Evolutionary conservation across 768 basidiomycete species (phyloP).

Genomic region (Termitomyces heimii): DNA sequence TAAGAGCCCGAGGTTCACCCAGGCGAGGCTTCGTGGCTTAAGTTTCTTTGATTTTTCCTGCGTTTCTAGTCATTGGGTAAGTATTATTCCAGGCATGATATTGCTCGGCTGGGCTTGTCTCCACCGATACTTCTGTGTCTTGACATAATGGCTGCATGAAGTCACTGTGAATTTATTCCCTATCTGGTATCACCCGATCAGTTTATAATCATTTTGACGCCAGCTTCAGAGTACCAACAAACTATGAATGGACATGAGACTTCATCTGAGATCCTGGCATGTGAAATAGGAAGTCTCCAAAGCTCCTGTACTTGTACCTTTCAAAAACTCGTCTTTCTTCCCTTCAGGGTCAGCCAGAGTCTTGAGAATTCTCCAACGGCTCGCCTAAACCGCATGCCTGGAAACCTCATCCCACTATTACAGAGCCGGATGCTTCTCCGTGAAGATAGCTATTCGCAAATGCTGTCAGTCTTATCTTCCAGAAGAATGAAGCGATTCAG

Average conservation of each 20-base stretch:
- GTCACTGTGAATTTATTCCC: neutral
- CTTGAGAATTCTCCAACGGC: neutral
- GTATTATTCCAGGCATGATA: neutral
- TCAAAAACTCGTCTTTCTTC: neutral
- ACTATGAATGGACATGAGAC: constrained; percentile 2
- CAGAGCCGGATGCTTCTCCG: neutral
- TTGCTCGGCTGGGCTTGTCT: neutral
- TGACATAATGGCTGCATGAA: neutral
- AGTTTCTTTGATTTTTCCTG: neutral
- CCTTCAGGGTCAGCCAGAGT: neutral
- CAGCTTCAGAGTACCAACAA: constrained; percentile 4
- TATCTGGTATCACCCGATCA: neutral
- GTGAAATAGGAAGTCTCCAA: neutral
- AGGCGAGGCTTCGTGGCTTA: neutral
- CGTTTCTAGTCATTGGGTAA: neutral
- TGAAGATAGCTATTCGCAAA: neutral
- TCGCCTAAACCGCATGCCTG: neutral
- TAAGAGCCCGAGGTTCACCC: neutral
- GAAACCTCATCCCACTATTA: neutral
- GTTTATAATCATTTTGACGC: neutral
- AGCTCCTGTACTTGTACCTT: neutral
- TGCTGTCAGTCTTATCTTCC: neutral
- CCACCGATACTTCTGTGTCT: neutral
- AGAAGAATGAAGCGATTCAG: neutral
- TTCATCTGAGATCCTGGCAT: constrained; percentile 1